phyloP scores from a whole-genome alignment of 768 basidiomycete species.

The Kwoniella pini region DNA sequence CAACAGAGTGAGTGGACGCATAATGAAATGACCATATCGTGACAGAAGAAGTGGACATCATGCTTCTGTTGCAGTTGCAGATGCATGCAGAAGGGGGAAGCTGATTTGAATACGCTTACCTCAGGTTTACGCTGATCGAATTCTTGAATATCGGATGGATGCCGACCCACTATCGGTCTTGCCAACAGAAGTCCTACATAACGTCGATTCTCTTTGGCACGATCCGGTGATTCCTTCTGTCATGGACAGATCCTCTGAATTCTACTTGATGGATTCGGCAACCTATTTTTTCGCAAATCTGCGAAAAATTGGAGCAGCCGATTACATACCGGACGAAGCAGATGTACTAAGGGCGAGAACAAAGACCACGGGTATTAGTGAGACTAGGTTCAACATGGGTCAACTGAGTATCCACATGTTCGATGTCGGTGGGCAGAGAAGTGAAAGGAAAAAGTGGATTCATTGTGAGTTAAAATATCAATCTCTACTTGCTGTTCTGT shows the following conservation, averaged over 20 bases:
- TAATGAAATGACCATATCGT: no score
- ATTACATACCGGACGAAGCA: constrained; percentile 80
- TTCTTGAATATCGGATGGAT: constrained; percentile 58
- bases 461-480: constrained; percentile 47
- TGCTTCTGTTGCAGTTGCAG: no score
- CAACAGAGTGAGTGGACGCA: constrained; percentile 59
- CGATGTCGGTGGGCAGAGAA: constrained; percentile 76
- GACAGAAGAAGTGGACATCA: no score
- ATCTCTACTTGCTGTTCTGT: no score
- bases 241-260: constrained; percentile 62
- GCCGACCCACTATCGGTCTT: constrained; percentile 49
- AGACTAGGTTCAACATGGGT: constrained; percentile 67
- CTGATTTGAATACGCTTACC: background rate
- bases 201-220: constrained; percentile 58
- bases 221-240: constrained; percentile 59
- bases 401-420: constrained; percentile 66
- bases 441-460: constrained; percentile 66
- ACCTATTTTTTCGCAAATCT: constrained; percentile 86
- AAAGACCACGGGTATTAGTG: constrained; percentile 86
- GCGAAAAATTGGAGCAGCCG: constrained; percentile 73
- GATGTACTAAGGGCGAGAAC: constrained; percentile 86
- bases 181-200: constrained; percentile 54
- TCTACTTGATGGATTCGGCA: constrained; percentile 95
- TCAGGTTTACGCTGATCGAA: constrained; percentile 56
- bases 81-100: background rate